phyloP scores from a whole-genome alignment of 1,284 basidiomycete species.

The Apiotrichum domesticum region DNA sequence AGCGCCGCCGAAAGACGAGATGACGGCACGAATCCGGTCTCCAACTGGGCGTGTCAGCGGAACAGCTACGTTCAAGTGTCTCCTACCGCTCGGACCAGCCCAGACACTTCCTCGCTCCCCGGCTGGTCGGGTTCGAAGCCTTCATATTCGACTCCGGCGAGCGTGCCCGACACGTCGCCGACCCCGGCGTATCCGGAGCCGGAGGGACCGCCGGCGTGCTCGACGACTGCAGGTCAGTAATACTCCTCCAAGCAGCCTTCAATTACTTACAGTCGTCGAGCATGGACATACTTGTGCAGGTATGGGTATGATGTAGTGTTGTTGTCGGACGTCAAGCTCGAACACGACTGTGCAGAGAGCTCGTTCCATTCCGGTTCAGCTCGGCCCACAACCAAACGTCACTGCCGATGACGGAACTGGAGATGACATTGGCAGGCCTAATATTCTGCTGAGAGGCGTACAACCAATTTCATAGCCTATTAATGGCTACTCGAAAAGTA shows the following conservation, averaged over 20 bases:
- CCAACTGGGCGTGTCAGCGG: conserved; percentile 36
- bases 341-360: too few relatives aligned
- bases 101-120: conserved; percentile 21
- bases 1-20: conserved; percentile 36
- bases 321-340: too few relatives aligned
- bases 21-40: conserved; percentile 47
- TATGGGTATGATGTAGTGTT: neutral
- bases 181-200: conserved; percentile 1
- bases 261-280: conserved; percentile 72
- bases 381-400: too few relatives aligned
- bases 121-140: conserved; percentile 67
- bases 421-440: too few relatives aligned
- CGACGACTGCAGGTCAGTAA: conserved; percentile 59
- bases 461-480: too few relatives aligned
- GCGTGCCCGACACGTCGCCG: conserved; percentile 29
- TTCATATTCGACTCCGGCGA: conserved; percentile 66
- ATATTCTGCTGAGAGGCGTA: too few relatives aligned
- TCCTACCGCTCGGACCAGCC: conserved; percentile 32
- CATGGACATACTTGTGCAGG: conserved; percentile 50
- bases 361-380: too few relatives aligned
- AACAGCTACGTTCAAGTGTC: too few relatives aligned
- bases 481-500: too few relatives aligned
- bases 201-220: conserved; percentile 62
- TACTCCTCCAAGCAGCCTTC: neutral
- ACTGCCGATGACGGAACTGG: too few relatives aligned